Percentiles rank a stretch among this genome's conserved stretches.
These are phyloP conservation scores for Nadsonia starkeyi-henricii DNA, from an alignment of 1,139 yeast species.

Conservation along the genomic window DNA sequence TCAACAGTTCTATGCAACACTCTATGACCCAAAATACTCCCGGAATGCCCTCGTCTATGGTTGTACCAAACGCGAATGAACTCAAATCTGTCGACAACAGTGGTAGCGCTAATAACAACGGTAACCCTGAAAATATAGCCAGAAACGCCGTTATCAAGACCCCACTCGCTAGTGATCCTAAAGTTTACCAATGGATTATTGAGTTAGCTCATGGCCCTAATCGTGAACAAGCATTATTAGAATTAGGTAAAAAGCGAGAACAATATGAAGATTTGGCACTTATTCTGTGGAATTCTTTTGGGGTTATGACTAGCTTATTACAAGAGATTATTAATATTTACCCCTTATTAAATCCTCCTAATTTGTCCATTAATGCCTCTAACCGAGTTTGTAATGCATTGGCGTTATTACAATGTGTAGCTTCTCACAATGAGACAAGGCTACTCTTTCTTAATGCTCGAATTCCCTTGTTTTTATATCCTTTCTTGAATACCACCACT, in stretches of 20 bases:
- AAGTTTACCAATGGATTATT: conserved; percentile 79
- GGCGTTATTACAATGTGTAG: conserved; percentile 90
- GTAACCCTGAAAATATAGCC: conserved; percentile 32
- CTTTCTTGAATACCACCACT: conserved; percentile 83
- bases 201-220: conserved; percentile 83
- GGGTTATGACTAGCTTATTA: conserved; percentile 83
- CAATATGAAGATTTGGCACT: conserved; percentile 88
- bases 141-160: neutral
- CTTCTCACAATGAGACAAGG: conserved; percentile 85
- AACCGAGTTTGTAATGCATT: conserved; percentile 92
- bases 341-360: conserved; percentile 80
- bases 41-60: neutral
- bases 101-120: conserved; percentile 1
- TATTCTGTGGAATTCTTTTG: conserved; percentile 90
- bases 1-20: no score
- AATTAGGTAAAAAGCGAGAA: conserved; percentile 86
- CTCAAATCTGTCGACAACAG: conserved; percentile 1
- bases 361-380: conserved; percentile 70
- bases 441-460: conserved; percentile 77
- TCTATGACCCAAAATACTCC: no score
- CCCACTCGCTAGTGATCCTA: conserved; percentile 49
- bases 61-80: neutral
- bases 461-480: conserved; percentile 81
- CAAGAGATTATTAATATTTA: conserved; percentile 86
- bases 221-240: conserved; percentile 83